Conservation (phyloP, 495 filamentous ascomycete species). For the Tricharina praecox region DNA sequence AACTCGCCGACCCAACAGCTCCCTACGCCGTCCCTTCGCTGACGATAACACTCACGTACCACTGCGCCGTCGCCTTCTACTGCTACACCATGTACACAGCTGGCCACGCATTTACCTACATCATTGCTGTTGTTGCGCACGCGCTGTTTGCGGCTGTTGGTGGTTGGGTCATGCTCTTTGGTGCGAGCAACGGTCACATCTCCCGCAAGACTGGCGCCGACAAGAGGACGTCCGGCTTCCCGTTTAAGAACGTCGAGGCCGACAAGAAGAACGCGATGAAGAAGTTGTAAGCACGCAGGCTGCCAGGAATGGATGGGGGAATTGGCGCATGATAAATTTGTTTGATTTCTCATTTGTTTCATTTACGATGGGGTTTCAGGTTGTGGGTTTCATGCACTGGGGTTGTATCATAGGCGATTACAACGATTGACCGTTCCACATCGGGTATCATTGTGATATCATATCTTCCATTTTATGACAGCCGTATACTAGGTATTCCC, state of each 20-base stretch:
- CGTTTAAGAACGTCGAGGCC: constrained; percentile 60
- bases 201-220: constrained; percentile 58
- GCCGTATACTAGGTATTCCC: too few relatives aligned
- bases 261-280: constrained; percentile 40
- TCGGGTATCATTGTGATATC: too few relatives aligned
- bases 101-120: constrained; percentile 37
- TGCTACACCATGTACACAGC: constrained; percentile 45
- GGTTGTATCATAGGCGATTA: too few relatives aligned
- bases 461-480: too few relatives aligned
- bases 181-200: constrained; percentile 42
- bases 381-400: too few relatives aligned
- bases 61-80: constrained; percentile 46
- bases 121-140: constrained; percentile 37
- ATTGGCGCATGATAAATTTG: too few relatives aligned
- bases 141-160: constrained; percentile 42
- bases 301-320: too few relatives aligned
- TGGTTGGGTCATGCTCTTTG: constrained; percentile 62
- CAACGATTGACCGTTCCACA: too few relatives aligned
- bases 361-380: too few relatives aligned
- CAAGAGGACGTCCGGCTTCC: constrained; percentile 62
- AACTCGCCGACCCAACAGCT: constrained; percentile 37
- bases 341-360: too few relatives aligned
- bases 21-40: constrained; percentile 55
- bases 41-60: constrained; percentile 48
- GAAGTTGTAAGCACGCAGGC: constrained; percentile 5